Base-by-base conservation (phyloP, 1,139 yeast species). In the Ogataea hybrid region DNA sequence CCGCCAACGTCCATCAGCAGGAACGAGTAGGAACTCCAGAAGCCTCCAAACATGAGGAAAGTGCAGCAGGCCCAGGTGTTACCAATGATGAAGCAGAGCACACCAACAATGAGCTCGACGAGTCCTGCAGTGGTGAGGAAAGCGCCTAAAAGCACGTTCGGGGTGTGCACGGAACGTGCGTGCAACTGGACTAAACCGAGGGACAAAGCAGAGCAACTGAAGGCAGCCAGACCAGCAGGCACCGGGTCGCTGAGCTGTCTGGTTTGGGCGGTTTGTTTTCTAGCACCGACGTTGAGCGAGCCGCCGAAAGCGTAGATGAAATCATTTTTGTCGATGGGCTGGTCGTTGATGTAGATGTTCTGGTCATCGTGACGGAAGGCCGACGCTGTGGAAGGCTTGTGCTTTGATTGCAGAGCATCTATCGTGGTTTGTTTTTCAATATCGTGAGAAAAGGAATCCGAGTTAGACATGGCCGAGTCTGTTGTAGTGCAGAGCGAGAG, bases 31-130 rank as follows among this genome's bases (percentile, higher is more conserved):
- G 82, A 67, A 43, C 83, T 66, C 87, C 90, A 84, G 63, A 83
- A 84, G 8, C 85, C 87, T 40, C 90, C 90, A 58, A 81, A 84
- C 43, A 84, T 77, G 39, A 80, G 68, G 58, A 84, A 76, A 0
- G 64, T 62, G 41, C 62, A 58, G 37, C 54, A 49, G 11, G 76
- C 62, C 64, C 76, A 77, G 6, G 65, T 61, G 62, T 83, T 83
- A 25, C 63, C 63, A 29, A 62, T 46, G 10, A 62, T 37, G 28
- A 63, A 52, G 44, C 65, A 61, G 67, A 76, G 68, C 10, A 70
- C 54, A 3, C 80, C 81, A 6, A 75, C 74, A 28, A 72, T 59
- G 6, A 73, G 56, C 58, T 73, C 77, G 17, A 68, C 69, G 0
- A 64, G 59, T 8, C 80, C 80, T 7, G 78, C 73, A 35, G 73